Base-by-base conservation (phyloP, 306 rosid species). In the Quercus robur region DNA sequence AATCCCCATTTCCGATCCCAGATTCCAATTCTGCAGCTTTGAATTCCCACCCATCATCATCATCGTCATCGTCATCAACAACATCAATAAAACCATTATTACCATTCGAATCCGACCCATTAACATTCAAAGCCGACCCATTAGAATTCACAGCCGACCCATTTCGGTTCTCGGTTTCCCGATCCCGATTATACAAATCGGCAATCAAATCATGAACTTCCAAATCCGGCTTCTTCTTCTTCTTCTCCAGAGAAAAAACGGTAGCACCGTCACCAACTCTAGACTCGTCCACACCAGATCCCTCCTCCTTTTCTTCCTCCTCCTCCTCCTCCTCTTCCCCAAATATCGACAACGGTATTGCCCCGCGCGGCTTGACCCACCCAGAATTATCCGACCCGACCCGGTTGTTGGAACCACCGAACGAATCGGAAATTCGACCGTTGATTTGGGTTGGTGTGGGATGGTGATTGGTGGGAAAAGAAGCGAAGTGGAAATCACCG, bases 21-120 rank as follows among this genome's bases (percentile, higher is more conserved):
- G 76, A 73, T 71, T 82, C 89, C 55, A 87, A 52, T 79, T 89
- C 90, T 3, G 99, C 99, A 61, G 86, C 85, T 85, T 91, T 93
- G 85, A 95, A 95, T 81, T 95, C 99, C 99, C 99, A 95, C 38
- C 99, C 97, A 83, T 83, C 97, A 12, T 90, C 85, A 20, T 81
- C 94, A 10, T 81, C 90, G 52, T 80, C 83, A 74, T 68, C 33
- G 70, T 82, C 83, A n/a, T 76, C 87, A 56, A 44, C 76, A 44
- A 56, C 71, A 71, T 83, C 84, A 78, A 79, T 84, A 74, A 66
- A 84, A 79, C 19, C 81, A 80, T 12, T 49, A 75, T 61, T 81
- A 1, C 52, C 31, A 57, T 81, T 67, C 41, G 79, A 77, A 54
- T 78, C 74, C 28, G 76, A 3, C 33, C 84, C 88, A 67, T 63